Evolutionary conservation across 129 eudicot genomes (phyloP).

Genomic region (Chrysanthemum makinoi): DNA sequence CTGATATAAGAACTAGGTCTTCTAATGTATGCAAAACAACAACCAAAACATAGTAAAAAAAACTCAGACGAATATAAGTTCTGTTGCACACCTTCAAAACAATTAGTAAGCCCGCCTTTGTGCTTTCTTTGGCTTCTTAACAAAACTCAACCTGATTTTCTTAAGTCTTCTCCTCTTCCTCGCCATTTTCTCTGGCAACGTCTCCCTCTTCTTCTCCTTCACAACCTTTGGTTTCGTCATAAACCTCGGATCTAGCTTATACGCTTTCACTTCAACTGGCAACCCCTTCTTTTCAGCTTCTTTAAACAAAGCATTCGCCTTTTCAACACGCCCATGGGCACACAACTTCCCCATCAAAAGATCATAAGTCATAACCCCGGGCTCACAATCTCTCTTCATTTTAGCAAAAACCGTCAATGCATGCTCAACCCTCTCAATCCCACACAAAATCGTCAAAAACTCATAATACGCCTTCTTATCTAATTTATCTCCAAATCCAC

Average conservation of each 20-base stretch:
- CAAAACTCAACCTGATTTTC: conserved; percentile 69
- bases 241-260: conserved; percentile 73
- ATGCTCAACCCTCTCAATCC: conserved; percentile 89
- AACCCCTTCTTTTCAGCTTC: conserved; percentile 73
- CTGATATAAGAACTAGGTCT: conserved; percentile 10
- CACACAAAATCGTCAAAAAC: conserved; percentile 72
- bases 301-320: conserved; percentile 74
- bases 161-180: conserved; percentile 73
- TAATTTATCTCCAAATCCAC: conserved; percentile 63
- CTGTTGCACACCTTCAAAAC: neutral
- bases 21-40: conserved; percentile 20
- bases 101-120: conserved; percentile 57
- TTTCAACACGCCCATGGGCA: conserved; percentile 73
- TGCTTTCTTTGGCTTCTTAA: conserved; percentile 76
- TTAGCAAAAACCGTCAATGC: conserved; percentile 68
- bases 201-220: conserved; percentile 84
- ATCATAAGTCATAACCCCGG: conserved; percentile 79
- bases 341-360: conserved; percentile 72
- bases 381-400: conserved; percentile 83
- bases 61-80: too few species aligned
- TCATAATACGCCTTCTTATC: conserved; percentile 68
- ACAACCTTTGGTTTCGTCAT: conserved; percentile 46
- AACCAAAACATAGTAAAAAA: conserved; percentile 16
- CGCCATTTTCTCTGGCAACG: conserved; percentile 94
- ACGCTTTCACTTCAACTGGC: conserved; percentile 51